A percentile compares a stretch with the other conserved stretches of the same genome.
Evolutionary conservation across 2,329 filamentous ascomycete genomes (phyloP).

Genomic region (Neofusicoccum parvum): DNA sequence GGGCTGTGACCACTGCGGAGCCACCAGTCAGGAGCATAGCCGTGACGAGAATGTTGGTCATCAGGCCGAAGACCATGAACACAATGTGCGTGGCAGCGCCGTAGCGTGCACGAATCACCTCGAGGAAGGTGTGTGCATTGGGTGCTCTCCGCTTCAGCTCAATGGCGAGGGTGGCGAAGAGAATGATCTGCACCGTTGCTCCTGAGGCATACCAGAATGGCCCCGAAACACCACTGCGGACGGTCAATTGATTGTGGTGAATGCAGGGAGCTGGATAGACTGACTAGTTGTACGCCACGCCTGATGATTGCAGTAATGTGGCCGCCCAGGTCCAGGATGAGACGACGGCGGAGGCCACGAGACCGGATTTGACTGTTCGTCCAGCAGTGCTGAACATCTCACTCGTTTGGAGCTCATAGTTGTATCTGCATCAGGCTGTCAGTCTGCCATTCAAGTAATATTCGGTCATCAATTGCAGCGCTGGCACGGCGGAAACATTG

Average conservation of each 20-base stretch:
- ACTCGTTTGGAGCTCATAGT: conserved; percentile 80
- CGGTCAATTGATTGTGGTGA: not conserved
- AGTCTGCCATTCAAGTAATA: not conserved
- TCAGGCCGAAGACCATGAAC: conserved; percentile 42
- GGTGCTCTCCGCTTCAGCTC: conserved; percentile 84
- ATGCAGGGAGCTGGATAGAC: conserved; percentile 22
- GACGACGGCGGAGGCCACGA: conserved; percentile 87
- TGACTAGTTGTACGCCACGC: conserved; percentile 78
- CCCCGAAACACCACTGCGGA: conserved; percentile 58
- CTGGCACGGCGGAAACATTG: no score
- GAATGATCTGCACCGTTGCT: conserved; percentile 60
- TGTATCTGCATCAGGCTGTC: conserved; percentile 46
- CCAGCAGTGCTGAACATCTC: conserved; percentile 93
- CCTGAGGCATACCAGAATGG: conserved; percentile 68
- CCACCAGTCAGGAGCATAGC: conserved; percentile 88
- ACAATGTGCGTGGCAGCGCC: conserved; percentile 72
- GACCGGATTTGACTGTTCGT: conserved; percentile 82
- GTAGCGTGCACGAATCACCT: conserved; percentile 81
- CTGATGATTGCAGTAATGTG: conserved; percentile 75
- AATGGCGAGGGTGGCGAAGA: conserved; percentile 89
- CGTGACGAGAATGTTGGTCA: conserved; percentile 75
- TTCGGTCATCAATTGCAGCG: no score
- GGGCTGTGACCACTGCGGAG: conserved; percentile 64
- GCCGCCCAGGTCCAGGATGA: conserved; percentile 94
- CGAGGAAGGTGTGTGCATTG: conserved; percentile 83